Percentiles rank a stretch among this genome's conserved stretches.
Evolutionary conservation across 2,329 filamentous ascomycete genomes (phyloP).

Genomic region (Ciborinia camelliae): DNA sequence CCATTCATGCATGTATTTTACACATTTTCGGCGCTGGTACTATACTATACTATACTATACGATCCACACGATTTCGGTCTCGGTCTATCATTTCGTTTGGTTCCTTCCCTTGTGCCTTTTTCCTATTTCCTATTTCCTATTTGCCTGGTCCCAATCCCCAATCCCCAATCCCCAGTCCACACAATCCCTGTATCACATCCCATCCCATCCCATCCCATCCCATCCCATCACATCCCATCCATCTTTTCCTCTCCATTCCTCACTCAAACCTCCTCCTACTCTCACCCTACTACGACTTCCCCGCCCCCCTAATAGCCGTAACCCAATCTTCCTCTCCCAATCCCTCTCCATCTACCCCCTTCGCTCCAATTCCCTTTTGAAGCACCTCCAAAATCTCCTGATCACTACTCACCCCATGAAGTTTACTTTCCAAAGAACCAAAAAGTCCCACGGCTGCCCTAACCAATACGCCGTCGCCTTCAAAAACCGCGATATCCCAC

Average conservation of each 20-base stretch:
- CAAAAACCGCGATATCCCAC: slow-evolving; percentile 82
- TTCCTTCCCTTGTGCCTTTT: not conserved
- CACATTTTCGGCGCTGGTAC: not conserved
- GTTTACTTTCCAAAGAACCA: slow-evolving; percentile 46
- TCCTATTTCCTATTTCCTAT: not conserved
- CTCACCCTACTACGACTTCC: slow-evolving; percentile 24
- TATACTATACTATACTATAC: too few relatives aligned
- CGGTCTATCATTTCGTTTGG: not conserved
- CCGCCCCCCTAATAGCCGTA: slow-evolving; percentile 28
- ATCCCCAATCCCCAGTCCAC: too few relatives aligned
- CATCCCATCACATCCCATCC: not conserved
- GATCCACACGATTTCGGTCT: not conserved
- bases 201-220: too few relatives aligned
- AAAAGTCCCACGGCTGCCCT: slow-evolving; percentile 69
- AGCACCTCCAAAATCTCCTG: slow-evolving; percentile 28
- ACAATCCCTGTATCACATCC: too few relatives aligned
- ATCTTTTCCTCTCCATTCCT: not conserved
- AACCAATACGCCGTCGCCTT: slow-evolving; percentile 70
- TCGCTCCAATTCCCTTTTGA: slow-evolving; percentile 20
- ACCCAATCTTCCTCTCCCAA: slow-evolving; percentile 34
- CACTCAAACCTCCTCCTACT: not conserved
- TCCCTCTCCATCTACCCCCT: slow-evolving; percentile 28
- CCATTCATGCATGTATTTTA: not conserved
- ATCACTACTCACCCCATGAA: slow-evolving; percentile 42
- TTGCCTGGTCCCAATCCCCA: too few relatives aligned